A percentile compares a stretch with the other conserved stretches of the same genome.
phyloP scores from a whole-genome alignment of 441 rosid species.

The Gossypium gossypioides region DNA sequence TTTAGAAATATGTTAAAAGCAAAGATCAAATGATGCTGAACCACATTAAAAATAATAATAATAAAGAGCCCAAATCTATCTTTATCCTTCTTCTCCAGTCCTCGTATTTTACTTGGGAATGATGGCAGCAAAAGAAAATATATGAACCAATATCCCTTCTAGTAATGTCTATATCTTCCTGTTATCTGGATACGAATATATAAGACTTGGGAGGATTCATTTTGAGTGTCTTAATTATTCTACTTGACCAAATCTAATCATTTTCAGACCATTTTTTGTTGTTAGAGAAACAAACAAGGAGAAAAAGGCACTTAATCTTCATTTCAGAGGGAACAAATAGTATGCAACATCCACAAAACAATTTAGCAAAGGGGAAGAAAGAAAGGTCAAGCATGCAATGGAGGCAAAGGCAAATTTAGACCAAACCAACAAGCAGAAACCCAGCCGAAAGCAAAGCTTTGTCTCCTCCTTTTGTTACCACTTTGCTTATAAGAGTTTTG shows the following conservation, averaged over 20 bases:
- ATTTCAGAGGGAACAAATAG: conserved; percentile 2
- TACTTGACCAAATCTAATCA: not conserved
- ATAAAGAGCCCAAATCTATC: not conserved
- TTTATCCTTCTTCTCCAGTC: not conserved
- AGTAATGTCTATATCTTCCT: not conserved
- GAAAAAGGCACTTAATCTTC: not conserved
- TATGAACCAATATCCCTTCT: not conserved
- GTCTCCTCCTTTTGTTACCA: conserved; percentile 6
- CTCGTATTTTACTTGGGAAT: not conserved
- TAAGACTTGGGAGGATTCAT: not conserved
- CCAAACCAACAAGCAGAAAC: conserved; percentile 10
- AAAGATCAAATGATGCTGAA: not conserved
- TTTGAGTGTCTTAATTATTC: not conserved
- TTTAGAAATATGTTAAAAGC: not conserved
- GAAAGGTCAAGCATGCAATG: not conserved
- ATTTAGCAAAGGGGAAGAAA: not conserved
- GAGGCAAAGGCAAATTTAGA: not conserved
- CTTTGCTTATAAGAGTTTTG: not conserved
- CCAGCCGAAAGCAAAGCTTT: conserved; percentile 7
- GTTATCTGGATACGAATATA: not conserved
- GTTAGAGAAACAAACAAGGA: not conserved
- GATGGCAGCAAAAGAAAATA: not conserved
- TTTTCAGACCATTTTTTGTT: not conserved
- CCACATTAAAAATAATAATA: not conserved
- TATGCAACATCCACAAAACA: not conserved